These are phyloP conservation scores for Mortierella sp. DNA, from an alignment of 371 early-diverging fungal genomes.

Conservation along the genomic window DNA sequence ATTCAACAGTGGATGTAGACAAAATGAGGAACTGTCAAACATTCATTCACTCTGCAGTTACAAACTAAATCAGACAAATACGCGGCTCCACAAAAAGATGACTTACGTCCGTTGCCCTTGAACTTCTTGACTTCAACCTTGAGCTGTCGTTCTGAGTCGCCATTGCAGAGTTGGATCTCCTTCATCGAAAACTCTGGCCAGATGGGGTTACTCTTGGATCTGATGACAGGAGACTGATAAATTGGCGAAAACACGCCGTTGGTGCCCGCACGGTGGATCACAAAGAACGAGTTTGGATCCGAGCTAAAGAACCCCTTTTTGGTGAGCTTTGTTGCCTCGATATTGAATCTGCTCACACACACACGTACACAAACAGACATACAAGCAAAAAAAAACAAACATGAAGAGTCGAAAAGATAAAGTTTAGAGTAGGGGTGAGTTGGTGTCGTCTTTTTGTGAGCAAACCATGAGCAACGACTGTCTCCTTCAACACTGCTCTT, in stretches of 20 bases:
- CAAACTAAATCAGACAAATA: background rate
- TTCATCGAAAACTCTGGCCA: conserved; percentile 45
- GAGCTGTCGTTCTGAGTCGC: conserved; percentile 50
- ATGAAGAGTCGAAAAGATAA: conserved; percentile 11
- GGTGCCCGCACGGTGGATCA: conserved; percentile 51
- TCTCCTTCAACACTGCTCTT: no score
- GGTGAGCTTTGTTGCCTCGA: conserved; percentile 41
- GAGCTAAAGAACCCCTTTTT: conserved; percentile 51
- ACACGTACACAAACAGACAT: no score
- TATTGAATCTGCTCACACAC: conserved; percentile 29
- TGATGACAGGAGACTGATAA: conserved; percentile 45
- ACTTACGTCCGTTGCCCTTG: conserved; percentile 57
- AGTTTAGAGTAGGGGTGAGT: background rate
- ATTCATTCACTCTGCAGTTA: no score
- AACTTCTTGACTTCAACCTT: conserved; percentile 53
- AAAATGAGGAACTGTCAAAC: background rate
- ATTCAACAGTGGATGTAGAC: background rate
- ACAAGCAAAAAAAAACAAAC: background rate
- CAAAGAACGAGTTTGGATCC: conserved; percentile 51
- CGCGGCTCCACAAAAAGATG: background rate
- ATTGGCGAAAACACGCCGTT: conserved; percentile 55
- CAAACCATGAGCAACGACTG: no score
- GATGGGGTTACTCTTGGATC: conserved; percentile 38
- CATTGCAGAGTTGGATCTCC: conserved; percentile 55
- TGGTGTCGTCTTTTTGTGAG: background rate